phyloP scores from a whole-genome alignment of 2,329 filamentous ascomycete species.

The Paraconiothyrium brasiliense region DNA sequence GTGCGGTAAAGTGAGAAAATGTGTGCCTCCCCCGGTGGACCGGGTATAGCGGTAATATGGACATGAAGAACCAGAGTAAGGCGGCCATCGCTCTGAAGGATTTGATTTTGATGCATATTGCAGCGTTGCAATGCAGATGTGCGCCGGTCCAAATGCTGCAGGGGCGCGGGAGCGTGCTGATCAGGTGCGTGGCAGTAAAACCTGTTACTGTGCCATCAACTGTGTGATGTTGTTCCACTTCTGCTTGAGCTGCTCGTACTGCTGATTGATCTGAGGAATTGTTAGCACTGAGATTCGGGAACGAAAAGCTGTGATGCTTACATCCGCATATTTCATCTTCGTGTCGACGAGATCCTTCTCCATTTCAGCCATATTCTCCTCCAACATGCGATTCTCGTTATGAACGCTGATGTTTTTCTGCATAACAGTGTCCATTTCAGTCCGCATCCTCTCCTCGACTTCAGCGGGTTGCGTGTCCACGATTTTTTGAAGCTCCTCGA shows the following conservation, averaged over 20 bases:
- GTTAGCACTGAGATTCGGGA: conserved; percentile 26
- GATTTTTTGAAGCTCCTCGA: conserved; percentile 82
- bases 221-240: conserved; percentile 59
- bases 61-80: conserved; percentile 41
- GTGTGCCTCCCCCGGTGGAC: neutral
- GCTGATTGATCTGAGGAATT: conserved; percentile 54
- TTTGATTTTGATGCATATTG: conserved; percentile 28
- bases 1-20: conserved; percentile 8
- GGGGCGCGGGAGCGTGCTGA: neutral
- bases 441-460: conserved; percentile 81
- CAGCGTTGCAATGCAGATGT: conserved; percentile 27
- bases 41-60: conserved; percentile 36
- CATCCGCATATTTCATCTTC: conserved; percentile 96
- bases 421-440: conserved; percentile 92
- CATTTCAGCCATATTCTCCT: conserved; percentile 90
- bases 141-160: conserved; percentile 5
- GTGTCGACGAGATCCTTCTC: conserved; percentile 91
- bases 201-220: conserved; percentile 51
- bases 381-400: conserved; percentile 86
- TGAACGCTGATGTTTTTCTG: conserved; percentile 92
- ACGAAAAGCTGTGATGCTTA: conserved; percentile 58
- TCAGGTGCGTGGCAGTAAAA: conserved; percentile 1
- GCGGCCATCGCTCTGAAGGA: conserved; percentile 33
- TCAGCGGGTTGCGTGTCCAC: conserved; percentile 91
- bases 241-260: conserved; percentile 59